Percentiles rank a stretch among this genome's conserved stretches.
These are phyloP conservation scores for Penicillium crystallinum DNA, from an alignment of 495 filamentous ascomycete species.

Conservation along the genomic window DNA sequence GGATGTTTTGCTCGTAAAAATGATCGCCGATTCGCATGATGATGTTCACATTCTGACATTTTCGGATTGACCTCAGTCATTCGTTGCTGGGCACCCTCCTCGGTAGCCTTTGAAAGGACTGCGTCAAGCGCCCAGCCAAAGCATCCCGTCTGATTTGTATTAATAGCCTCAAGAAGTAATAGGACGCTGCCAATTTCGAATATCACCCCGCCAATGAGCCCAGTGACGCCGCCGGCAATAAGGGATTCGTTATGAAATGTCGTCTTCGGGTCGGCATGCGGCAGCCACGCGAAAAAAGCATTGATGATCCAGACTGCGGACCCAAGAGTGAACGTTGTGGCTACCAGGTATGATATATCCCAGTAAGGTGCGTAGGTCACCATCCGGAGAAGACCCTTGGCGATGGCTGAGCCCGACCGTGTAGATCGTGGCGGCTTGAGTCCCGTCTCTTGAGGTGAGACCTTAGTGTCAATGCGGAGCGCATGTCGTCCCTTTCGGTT, in stretches of 20 bases:
- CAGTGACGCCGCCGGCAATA: conserved; percentile 56
- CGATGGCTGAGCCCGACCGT: conserved; percentile 30
- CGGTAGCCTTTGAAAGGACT: conserved; percentile 32
- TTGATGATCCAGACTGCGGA: conserved; percentile 64
- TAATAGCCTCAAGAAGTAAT: conserved; percentile 63
- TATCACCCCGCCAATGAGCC: conserved; percentile 64
- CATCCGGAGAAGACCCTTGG: conserved; percentile 51
- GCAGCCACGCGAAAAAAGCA: conserved; percentile 62
- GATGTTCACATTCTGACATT: conserved; percentile 43
- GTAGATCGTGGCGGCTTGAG: conserved; percentile 42
- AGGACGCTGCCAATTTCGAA: conserved; percentile 64
- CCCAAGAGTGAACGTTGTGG: conserved; percentile 58
- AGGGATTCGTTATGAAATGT: conserved; percentile 51
- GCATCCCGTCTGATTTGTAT: conserved; percentile 59
- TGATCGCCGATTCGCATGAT: conserved; percentile 50
- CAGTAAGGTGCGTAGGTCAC: conserved; percentile 54
- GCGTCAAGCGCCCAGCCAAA: conserved; percentile 67
- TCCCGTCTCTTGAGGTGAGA: conserved; percentile 14
- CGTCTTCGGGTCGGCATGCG: conserved; percentile 47
- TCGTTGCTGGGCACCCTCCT: background rate
- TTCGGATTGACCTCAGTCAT: conserved; percentile 23
- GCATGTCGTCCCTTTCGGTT: conserved; percentile 67
- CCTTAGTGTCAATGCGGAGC: conserved; percentile 39
- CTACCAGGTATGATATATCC: conserved; percentile 67
- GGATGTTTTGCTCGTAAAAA: conserved; percentile 28